A percentile compares a stretch with the other conserved stretches of the same genome.
These are phyloP conservation scores for Betula pendula DNA, from an alignment of 306 rosid species.

Conservation along the genomic window DNA sequence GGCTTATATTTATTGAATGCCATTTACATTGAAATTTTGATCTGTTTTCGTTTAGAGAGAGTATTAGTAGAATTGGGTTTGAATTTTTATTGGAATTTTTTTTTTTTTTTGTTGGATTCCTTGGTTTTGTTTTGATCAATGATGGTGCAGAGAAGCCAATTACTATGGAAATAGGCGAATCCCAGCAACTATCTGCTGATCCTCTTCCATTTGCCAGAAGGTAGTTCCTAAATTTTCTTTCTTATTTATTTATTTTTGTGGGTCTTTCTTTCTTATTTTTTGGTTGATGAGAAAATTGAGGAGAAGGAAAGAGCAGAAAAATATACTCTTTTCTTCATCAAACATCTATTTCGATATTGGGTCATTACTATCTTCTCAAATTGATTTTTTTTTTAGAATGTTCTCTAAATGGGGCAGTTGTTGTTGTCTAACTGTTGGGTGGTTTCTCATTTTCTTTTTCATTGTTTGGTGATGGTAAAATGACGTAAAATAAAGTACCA, in stretches of 20 bases:
- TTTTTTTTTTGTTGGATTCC: neutral
- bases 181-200: constrained; percentile 25
- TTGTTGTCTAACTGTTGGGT: constrained; percentile 35
- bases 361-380: neutral
- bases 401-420: no score
- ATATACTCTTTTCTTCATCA: neutral
- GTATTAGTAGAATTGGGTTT: neutral
- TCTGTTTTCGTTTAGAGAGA: neutral
- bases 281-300: neutral
- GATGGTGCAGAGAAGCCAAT: constrained; percentile 1
- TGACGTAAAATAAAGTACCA: neutral
- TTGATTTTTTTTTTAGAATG: no score
- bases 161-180: constrained; percentile 36
- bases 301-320: neutral
- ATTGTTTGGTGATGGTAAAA: neutral
- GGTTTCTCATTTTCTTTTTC: neutral
- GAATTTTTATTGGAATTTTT: neutral
- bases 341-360: neutral
- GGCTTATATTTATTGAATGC: neutral
- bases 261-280: no score
- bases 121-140: neutral
- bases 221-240: constrained; percentile 31
- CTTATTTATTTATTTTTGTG: no score
- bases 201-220: constrained; percentile 74
- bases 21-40: neutral